Evolutionary conservation across 768 basidiomycete species (phyloP).

Genomic region (Dictyophora rubrovolvata): DNA sequence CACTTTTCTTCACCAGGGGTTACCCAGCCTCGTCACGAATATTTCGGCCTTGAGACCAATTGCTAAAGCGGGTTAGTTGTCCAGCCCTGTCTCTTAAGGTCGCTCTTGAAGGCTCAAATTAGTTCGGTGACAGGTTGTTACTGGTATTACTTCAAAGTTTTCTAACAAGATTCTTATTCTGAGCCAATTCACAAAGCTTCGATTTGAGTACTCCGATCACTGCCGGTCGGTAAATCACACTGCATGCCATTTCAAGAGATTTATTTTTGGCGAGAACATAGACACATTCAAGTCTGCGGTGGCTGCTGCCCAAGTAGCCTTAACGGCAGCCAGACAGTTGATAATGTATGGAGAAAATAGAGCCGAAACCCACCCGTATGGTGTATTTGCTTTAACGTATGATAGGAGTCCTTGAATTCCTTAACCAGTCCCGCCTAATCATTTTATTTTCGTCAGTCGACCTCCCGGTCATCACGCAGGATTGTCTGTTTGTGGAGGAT

Average conservation of each 20-base stretch:
- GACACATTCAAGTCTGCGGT: conserved; percentile 22
- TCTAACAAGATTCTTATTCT: neutral
- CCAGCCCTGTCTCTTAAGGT: neutral
- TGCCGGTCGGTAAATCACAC: conserved; percentile 10
- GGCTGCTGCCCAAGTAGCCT: conserved; percentile 19
- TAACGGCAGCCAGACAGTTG: conserved; percentile 17
- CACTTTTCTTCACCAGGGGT: conserved; percentile 19
- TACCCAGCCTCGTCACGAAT: conserved; percentile 3
- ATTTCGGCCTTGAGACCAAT: conserved; percentile 11
- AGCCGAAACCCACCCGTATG: neutral
- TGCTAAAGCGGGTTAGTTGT: conserved; percentile 17
- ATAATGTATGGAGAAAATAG: neutral
- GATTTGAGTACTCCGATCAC: conserved; percentile 25
- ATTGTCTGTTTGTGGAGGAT: conserved; percentile 21
- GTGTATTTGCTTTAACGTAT: conserved; percentile 19
- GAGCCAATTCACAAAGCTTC: neutral
- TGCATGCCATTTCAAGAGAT: neutral
- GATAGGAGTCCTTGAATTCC: neutral
- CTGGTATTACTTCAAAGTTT: neutral
- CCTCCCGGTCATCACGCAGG: conserved; percentile 27
- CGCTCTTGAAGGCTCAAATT: neutral
- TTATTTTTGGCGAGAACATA: neutral
- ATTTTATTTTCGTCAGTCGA: conserved; percentile 12
- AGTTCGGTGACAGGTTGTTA: neutral
- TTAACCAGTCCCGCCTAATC: neutral